Conservation (phyloP, 257 asterid species). For the Plectranthus barbatus region DNA sequence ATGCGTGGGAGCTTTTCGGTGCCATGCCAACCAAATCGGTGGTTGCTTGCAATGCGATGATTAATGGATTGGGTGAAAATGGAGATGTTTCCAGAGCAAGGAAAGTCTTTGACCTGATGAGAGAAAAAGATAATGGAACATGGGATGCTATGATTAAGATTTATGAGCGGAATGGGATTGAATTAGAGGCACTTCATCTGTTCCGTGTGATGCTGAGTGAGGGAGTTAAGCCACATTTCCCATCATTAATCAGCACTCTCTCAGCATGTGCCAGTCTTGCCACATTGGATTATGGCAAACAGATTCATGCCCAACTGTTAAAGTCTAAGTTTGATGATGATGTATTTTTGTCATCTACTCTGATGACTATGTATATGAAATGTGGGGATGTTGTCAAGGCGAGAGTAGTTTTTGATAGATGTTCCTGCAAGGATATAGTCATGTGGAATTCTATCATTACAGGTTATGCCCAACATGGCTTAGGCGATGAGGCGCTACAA, state of each 20-base stretch:
- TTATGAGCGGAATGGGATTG: slow-evolving; percentile 54
- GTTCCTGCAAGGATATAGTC: slow-evolving; percentile 42
- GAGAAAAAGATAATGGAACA: slow-evolving; percentile 49
- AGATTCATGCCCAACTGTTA: slow-evolving; percentile 47
- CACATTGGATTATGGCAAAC: slow-evolving; percentile 54
- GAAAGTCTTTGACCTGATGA: slow-evolving; percentile 47
- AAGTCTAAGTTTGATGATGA: slow-evolving; percentile 37
- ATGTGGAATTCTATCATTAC: slow-evolving; percentile 76
- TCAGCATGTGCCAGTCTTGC: slow-evolving; percentile 69
- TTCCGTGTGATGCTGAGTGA: slow-evolving; percentile 50
- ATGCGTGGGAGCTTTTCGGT: slow-evolving; percentile 51
- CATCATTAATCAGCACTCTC: slow-evolving; percentile 51
- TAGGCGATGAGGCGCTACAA: slow-evolving; percentile 45
- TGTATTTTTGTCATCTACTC: slow-evolving; percentile 38
- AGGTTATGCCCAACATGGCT: slow-evolving; percentile 73
- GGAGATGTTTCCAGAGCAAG: slow-evolving; percentile 45
- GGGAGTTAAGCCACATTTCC: slow-evolving; percentile 45
- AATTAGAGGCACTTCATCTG: slow-evolving; percentile 47
- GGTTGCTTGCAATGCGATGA: slow-evolving; percentile 56
- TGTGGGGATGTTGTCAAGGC: slow-evolving; percentile 59
- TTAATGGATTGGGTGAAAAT: slow-evolving; percentile 43
- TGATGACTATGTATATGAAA: slow-evolving; percentile 73
- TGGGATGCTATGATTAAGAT: slow-evolving; percentile 70
- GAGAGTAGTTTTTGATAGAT: slow-evolving; percentile 41
- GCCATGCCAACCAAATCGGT: slow-evolving; percentile 46